These are phyloP conservation scores for Pythium pectinolyticum DNA, from an alignment of 352 stramenopile genomes.

Conservation along the genomic window DNA sequence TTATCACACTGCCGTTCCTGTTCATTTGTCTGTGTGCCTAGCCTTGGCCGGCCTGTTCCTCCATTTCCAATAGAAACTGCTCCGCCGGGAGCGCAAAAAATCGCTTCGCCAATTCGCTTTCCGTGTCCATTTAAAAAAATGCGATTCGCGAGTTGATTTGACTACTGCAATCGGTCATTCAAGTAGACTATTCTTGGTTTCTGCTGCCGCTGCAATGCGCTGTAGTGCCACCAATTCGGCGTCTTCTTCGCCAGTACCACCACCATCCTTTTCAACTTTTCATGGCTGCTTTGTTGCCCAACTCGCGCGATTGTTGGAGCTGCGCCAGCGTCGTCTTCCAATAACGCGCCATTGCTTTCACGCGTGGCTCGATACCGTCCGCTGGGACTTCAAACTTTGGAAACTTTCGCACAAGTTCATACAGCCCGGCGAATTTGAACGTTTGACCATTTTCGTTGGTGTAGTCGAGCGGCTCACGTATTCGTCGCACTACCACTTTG, in stretches of 20 bases:
- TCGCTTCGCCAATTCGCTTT: background rate
- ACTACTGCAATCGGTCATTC: background rate
- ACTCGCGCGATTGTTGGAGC: background rate
- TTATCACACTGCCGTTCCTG: no score
- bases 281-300: background rate
- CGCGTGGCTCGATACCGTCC: background rate
- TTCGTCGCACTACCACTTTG: background rate
- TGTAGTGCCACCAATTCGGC: background rate
- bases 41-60: background rate
- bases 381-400: background rate
- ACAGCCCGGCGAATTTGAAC: background rate
- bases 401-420: background rate
- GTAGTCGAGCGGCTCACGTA: background rate
- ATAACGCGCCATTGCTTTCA: background rate
- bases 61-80: background rate
- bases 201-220: background rate
- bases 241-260: background rate
- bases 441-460: background rate
- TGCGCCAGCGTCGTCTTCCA: background rate
- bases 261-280: background rate
- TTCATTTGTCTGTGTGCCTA: no score
- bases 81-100: background rate
- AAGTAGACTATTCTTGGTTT: background rate
- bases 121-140: background rate
- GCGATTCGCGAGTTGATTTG: background rate